Evolutionary conservation across 305 asterid genomes (phyloP).

Genomic region (Caryopteris hybrid): DNA sequence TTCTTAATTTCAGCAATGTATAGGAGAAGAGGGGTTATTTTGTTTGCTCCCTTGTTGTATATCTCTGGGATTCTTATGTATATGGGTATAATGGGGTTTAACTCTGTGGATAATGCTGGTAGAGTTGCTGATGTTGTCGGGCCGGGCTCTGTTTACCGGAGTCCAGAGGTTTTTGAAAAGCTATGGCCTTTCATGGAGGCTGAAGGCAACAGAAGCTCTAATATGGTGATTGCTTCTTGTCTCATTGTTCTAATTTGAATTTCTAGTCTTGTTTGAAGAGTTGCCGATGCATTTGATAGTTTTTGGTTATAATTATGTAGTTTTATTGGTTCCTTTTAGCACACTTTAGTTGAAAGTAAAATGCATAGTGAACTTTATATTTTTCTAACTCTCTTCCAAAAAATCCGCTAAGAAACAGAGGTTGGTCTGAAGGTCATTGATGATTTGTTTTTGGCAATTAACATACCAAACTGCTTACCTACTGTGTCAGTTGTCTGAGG

Average conservation of each 20-base stretch:
- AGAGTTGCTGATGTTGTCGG: conserved; percentile 41
- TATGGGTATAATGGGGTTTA: conserved; percentile 79
- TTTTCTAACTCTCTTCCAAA: not conserved
- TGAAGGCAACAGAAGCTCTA: conserved; percentile 65
- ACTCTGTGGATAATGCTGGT: conserved; percentile 32
- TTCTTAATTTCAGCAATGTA: conserved; percentile 64
- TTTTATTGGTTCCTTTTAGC: not conserved
- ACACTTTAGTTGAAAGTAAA: conserved; percentile 8
- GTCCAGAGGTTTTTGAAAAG: conserved; percentile 85
- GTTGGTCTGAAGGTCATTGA: not conserved
- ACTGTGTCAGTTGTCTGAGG: not conserved
- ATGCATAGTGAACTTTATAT: conserved; percentile 6
- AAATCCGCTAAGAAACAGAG: not conserved
- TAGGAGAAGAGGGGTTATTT: conserved; percentile 74
- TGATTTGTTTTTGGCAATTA: not conserved
- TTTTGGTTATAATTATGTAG: conserved; percentile 10
- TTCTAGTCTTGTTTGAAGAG: conserved; percentile 10
- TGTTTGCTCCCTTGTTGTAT: conserved; percentile 87
- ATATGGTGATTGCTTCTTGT: conserved; percentile 49
- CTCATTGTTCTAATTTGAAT: not conserved
- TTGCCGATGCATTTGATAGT: too few relatives aligned
- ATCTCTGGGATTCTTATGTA: conserved; percentile 86
- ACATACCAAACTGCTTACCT: not conserved
- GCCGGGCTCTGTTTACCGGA: conserved; percentile 78
- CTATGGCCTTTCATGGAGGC: conserved; percentile 94